Evolutionary conservation across 148 eudicot genomes (phyloP), one percentile per base, ranked within the genome.

Genomic region (Silene uniflora): DNA sequence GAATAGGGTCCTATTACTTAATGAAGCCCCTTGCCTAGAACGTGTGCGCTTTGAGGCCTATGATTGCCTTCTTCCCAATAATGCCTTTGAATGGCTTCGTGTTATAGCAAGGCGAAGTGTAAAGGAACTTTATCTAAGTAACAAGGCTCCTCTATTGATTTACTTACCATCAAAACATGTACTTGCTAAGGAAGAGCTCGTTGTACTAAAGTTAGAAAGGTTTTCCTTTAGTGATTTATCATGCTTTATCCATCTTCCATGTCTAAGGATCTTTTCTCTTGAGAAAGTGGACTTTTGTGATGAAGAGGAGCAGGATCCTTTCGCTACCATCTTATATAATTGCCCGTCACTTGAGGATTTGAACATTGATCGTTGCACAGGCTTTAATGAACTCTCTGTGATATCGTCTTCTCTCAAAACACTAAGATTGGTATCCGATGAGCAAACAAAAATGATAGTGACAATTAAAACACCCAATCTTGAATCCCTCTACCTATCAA

Each of bases 321-420:
- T 77, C 23, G 54, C 54, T 35, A 54, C 35, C 22, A 77, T 84
- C n/a, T 17, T 84, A 35, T 55, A 75, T 3, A 76, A 77, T 6
- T 81, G 79, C 27, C 82, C 77, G 49, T 32, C n/a, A 22, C 80
- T 84, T 62, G 67, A 78, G 52, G 82, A 75, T 71, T 71, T 84
- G 18, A 39, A 21, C 55, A 63, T 81, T 49, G 78, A 69, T 32
- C 5, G 17, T 21, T 81, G 80, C n/a, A 14, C 4, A 42, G 75
- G 74, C 3, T 17, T 81, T 5, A n/a, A 52, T 1, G 61, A 10
- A n/a, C 24, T 73, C 44, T 49, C 32, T 16, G 44, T 81, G 3
- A 10, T 54, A 27, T 68, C 46, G 23, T 73, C 78, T 59, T 77
- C 84, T 42, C 32, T 77, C 25, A 81, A 54, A 54, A 69, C 5